Conservation (phyloP, 805 yeast genomes). For the Yarrowia sp. region DNA sequence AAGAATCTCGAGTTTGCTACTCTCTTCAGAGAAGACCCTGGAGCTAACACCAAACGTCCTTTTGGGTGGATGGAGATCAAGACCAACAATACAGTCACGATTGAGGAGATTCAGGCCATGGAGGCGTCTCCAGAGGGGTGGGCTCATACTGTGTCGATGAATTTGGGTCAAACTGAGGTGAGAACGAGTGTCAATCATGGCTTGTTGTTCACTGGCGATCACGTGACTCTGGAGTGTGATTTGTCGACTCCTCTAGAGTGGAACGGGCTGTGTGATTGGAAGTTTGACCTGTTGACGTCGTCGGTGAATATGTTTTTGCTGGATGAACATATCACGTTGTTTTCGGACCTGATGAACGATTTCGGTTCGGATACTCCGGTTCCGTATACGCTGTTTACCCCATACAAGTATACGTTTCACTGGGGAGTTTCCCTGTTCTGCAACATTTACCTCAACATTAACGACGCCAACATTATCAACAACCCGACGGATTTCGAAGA, state of each 20-base stretch:
- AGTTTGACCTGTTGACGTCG: slow-evolving; percentile 51
- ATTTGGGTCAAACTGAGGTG: slow-evolving; percentile 57
- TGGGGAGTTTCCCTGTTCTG: slow-evolving; percentile 57
- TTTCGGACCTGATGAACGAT: slow-evolving; percentile 72
- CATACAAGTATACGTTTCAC: slow-evolving; percentile 58
- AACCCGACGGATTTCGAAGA: slow-evolving; percentile 82
- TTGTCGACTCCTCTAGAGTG: slow-evolving; percentile 74
- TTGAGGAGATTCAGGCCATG: slow-evolving; percentile 49
- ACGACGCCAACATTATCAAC: slow-evolving; percentile 83
- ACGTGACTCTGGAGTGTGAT: slow-evolving; percentile 54
- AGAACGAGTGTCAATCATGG: slow-evolving; percentile 89
- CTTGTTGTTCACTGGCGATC: slow-evolving; percentile 60
- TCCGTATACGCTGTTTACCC: slow-evolving; percentile 75
- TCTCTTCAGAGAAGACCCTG: slow-evolving; percentile 36
- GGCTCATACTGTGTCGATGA: slow-evolving; percentile 48
- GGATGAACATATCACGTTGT: slow-evolving; percentile 74
- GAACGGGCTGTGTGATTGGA: slow-evolving; percentile 79
- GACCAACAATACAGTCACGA: slow-evolving; percentile 51
- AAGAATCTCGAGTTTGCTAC: slow-evolving; percentile 56
- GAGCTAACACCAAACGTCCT: slow-evolving; percentile 51
- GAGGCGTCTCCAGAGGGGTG: slow-evolving; percentile 58
- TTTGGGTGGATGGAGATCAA: slow-evolving; percentile 92
- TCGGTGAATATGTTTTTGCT: slow-evolving; percentile 62
- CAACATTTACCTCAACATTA: slow-evolving; percentile 69
- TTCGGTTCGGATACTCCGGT: slow-evolving; percentile 64